Base-by-base conservation (phyloP, 805 yeast species). In the Candida bentonensis region DNA sequence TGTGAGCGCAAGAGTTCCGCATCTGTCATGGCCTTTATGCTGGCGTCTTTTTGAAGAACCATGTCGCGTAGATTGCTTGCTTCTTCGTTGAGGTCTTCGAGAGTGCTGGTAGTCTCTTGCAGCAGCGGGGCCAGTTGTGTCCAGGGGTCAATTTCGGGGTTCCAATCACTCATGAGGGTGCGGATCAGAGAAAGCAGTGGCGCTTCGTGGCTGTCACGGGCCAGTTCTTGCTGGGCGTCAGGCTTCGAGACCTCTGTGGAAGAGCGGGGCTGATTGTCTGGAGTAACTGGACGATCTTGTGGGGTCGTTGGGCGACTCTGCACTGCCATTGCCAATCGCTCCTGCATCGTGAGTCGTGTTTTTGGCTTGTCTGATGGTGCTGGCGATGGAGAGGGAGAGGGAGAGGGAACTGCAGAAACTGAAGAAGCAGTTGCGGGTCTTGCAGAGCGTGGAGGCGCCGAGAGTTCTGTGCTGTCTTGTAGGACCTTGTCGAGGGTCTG, bases 311-410 rank as follows among this genome's bases (percentile, higher is more conserved):
- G 36, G 7, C 36, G 36, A 11, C 17, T 17, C 17, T 30, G 36
- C 5, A 95, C 86, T 1, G 96, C 96, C 49, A 78, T 61, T 1
- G 92, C 94, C 43, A 88, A 67, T 48, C 96, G 69, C 54, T 88
- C 95, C 54, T 85, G 94, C 51, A 89, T 67, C 0, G 95, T 78
- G 17, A 84, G 63, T 49, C 88, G 68, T 30, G 48, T 40, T 15
- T 40, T 21, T 17, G 36, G 17, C 5, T 11, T 30, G 36, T 17
- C 20, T 11, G 36, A 11, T 17, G 20, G 7, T 5, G 36, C 17
- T n/a, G 36, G 17, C n/a, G 17, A 11, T 25, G 27, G 27, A 25
- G 27, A 7, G 13, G 7, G 7, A 13, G 36, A 30, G 13, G 45
- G 22, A 13, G 50, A 15, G 3, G 27, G n/a, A 33, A 28, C 4